Evolutionary conservation across 805 yeast species (phyloP), one percentile per base, ranked within the genome.

Genomic region (Starmerella apis): DNA sequence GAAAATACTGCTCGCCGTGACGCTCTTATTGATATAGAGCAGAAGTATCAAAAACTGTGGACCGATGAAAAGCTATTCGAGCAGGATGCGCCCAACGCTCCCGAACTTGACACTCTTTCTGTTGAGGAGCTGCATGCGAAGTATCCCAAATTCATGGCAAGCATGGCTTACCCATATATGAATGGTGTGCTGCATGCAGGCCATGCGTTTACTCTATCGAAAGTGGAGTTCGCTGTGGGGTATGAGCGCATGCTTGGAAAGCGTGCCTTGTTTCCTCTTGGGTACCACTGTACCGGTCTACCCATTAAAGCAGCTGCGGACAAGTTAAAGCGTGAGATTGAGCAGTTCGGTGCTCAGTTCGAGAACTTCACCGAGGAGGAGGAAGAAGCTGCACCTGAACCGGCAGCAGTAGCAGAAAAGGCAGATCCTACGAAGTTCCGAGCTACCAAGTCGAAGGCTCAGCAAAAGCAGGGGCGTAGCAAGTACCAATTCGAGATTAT

Each of bases 231-330:
- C 65, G 81, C 88, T 42, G 74, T 84, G 50, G 97, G 97, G 49
- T 92, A 83, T 64, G 95, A 92, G 72, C 80, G 96, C 70, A 83
- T 92, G 90, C 76, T 76, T 63, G 97, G 96, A 58, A 86, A 83
- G 69, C 77, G 83, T 61, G 95, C 96, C 32, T 72, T 88, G 54
- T 92, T 86, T 71, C 97, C 98, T 46, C 75, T 92, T 51, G 98
- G 98, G 45, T 92, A 90, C 82, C 98, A 92, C 70, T 92, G 98
- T 77, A 92, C 98, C 31, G 98, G 98, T 75, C 83, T 92, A 96
- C 97, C 98, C 48, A 92, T 92, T 66, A 69, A 68, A 62, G 90
- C 97, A 25, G 77, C 95, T 62, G 97, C 98, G 45, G 98, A 90
- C 70, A 90, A 92, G 70, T 76, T 92, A 64, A 79, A 78, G 64